Conservation (phyloP, 208 protist genomes). For the Acanthamoeba culbertsoni region DNA sequence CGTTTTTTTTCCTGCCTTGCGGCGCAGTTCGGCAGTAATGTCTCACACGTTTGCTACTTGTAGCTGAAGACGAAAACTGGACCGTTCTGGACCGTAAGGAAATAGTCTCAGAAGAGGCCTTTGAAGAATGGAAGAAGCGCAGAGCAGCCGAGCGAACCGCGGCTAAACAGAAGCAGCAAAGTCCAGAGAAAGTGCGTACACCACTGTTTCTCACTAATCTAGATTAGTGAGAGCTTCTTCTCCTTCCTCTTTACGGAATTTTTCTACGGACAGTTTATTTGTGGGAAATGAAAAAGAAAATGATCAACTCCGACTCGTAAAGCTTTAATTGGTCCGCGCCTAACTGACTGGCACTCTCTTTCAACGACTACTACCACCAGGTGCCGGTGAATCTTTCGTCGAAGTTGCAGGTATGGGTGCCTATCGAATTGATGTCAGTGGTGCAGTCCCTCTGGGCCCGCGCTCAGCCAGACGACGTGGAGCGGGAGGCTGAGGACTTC, state of each 20-base stretch:
- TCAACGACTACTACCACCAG: constrained; percentile 22
- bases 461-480: constrained; percentile 13
- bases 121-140: constrained; percentile 45
- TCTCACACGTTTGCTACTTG: background rate
- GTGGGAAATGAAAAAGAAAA: background rate
- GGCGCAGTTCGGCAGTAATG: background rate
- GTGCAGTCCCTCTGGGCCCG: constrained; percentile 57
- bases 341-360: too few relatives aligned
- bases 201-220: background rate
- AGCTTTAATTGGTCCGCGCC: too few relatives aligned
- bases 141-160: constrained; percentile 11
- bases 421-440: constrained; percentile 43
- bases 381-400: constrained; percentile 58
- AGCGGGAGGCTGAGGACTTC: background rate
- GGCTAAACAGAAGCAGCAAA: constrained; percentile 50
- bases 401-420: constrained; percentile 54
- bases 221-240: too few relatives aligned
- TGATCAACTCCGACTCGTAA: background rate
- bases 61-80: constrained; percentile 29
- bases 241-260: background rate
- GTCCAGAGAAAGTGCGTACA: background rate
- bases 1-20: background rate
- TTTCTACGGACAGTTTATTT: background rate
- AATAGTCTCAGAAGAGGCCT: constrained; percentile 33
- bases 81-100: constrained; percentile 31